Conservation (phyloP, 129 eudicot genomes). For the Gnaphalium uliginosum region DNA sequence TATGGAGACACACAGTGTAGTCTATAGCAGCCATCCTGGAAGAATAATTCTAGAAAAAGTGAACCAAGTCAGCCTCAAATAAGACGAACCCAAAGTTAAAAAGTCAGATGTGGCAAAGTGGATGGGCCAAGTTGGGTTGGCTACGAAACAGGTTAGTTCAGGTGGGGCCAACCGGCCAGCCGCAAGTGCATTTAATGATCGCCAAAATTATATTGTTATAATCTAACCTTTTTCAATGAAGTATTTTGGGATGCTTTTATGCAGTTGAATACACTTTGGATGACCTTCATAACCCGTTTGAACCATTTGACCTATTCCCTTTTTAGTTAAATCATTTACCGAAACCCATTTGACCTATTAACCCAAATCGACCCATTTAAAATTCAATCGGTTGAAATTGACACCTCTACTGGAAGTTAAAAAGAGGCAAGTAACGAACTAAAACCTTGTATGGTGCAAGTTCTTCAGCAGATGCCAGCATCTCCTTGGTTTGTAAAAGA, state of each 20-base stretch:
- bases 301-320: neutral
- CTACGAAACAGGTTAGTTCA: neutral
- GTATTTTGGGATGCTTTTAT: neutral
- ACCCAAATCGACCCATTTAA: neutral
- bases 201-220: neutral
- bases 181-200: neutral
- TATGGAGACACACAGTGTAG: constrained; percentile 96
- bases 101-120: neutral
- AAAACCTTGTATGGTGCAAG: constrained; percentile 80
- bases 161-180: neutral
- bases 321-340: neutral
- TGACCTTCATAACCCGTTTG: neutral
- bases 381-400: neutral
- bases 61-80: constrained; percentile 24
- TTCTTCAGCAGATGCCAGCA: constrained; percentile 77
- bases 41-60: constrained; percentile 74
- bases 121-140: neutral
- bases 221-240: neutral
- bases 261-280: neutral
- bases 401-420: neutral
- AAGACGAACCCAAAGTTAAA: neutral
- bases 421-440: neutral
- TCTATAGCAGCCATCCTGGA: constrained; percentile 99
- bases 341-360: neutral
- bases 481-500: constrained; percentile 86